Base-by-base conservation (phyloP, 352 stramenopile genomes). In the Elongisporangium senticosum region DNA sequence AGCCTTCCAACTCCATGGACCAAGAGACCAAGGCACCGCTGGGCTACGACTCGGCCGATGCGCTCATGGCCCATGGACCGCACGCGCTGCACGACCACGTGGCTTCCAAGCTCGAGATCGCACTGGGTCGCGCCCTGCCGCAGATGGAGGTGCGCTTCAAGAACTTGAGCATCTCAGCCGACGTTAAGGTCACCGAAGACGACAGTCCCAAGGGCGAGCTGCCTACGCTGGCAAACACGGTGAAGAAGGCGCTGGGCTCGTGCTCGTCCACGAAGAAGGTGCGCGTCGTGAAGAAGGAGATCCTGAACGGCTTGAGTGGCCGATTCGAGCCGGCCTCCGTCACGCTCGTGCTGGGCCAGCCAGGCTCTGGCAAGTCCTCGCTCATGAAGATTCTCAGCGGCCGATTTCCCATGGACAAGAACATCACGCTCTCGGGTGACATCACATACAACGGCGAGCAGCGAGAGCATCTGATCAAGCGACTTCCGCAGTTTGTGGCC, bases 111-210 rank as follows among this genome's bases (percentile, higher is more conserved):
- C 50, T 79, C 33, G 66, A 66, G n/a, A 52, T 53, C 10, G 63
- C 74, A 4, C 47, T 73, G 15, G 65, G 71, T 13, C 57, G 63
- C 2, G 61, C 55, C 7, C 64, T 84, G 63, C 74, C 74, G 14
- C 69, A 77, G 49, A 68, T 76, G 58, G 69, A 81, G 22, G 64
- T 84, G n/a, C 72, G 69, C 10, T 80, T 84, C 61, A 65, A 58
- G n/a, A 64, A 79, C 56, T 53, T 84, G 8, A 76, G 72, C 11
- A 39, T 79, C 51, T 58, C 60, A 0, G 74, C 74, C 4, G 66
- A 74, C 52, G 59, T 74, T 10, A 43, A 70, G 3, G 57, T 71
- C 15, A 61, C 59, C 21, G 55, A 64, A 21, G 59, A 54, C 23
- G 22, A 62, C 11, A 56, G 55, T 10, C 56, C 54, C 47, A 55